These are phyloP conservation scores for Volvariella surrecta DNA, from an alignment of 1,284 basidiomycete genomes.

Conservation along the genomic window DNA sequence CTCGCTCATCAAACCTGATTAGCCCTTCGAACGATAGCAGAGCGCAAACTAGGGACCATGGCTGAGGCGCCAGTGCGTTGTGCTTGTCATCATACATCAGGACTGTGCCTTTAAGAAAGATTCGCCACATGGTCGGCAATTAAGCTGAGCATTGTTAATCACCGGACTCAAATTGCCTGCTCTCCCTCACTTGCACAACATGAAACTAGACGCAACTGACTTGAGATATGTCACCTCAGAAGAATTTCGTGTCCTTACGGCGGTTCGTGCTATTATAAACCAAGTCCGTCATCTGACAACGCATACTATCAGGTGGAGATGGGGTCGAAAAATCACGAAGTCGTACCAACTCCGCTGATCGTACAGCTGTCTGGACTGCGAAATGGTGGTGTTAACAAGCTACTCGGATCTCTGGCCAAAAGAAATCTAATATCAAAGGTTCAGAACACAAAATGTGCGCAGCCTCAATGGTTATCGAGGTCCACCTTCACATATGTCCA, in stretches of 20 bases:
- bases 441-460: constrained; percentile 82
- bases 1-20: constrained; percentile 9
- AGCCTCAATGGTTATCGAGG: constrained; percentile 2
- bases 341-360: constrained; percentile 86
- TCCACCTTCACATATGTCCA: constrained; percentile 10
- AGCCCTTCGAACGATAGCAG: too few relatives aligned
- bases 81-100: too few relatives aligned
- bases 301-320: constrained; percentile 71
- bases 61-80: too few relatives aligned
- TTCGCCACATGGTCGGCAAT: too few relatives aligned
- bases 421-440: constrained; percentile 86
- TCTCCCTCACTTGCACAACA: constrained; percentile 21
- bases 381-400: constrained; percentile 90
- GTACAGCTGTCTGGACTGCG: constrained; percentile 88
- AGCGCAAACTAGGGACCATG: too few relatives aligned
- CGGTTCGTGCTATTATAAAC: constrained; percentile 44
- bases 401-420: constrained; percentile 86
- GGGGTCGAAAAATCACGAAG: constrained; percentile 96
- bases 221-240: constrained; percentile 88
- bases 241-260: constrained; percentile 91
- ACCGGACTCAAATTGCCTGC: not conserved
- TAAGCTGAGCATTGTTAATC: too few relatives aligned
- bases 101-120: too few relatives aligned
- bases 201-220: constrained; percentile 96
- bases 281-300: constrained; percentile 1